Base-by-base conservation (phyloP, 805 yeast genomes). In the Wickerhamiella occidentalis region DNA sequence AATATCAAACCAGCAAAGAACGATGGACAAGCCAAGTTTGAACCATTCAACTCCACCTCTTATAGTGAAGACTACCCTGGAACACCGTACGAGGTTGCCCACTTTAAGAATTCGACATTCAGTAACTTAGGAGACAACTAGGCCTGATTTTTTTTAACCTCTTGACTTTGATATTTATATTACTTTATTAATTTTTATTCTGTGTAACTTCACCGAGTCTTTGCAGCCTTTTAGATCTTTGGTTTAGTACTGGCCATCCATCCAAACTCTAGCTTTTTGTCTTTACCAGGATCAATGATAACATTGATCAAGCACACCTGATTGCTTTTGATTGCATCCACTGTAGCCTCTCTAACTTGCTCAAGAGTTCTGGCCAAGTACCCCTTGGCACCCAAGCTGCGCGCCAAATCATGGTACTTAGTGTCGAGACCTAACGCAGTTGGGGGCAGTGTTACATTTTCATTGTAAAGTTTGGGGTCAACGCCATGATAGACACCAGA, bases 401-500 rank as follows among this genome's bases (percentile, higher is more conserved):
- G 58, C 2, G 79, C 80, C 46, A 81, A 58, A 5, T 67, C 33
- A 55, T 81, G 83, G 59, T 81, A 81, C 46, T 76, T 63, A 1
- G 82, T 77, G 22, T 75, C 68, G 43, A 70, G 67, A 21, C 79
- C 69, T 36, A 81, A 62, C 0, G 82, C 80, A 1, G 85, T 81
- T 0, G 84, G 70, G 0, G 82, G 82, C 33, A 74, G 59, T 3
- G 65, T 66, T 11, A n/a, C 40, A 35, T 52, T 48, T 2, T 56
- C 52, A 2, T 57, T 54, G 43, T 64, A 61, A 8, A 62, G 56
- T 0, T 52, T 45, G 1, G 66, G 65, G 18, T 68, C 72, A 8
- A 71, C 67, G 1, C 88, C 88, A 53, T 79, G 83, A 59, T 81
- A 81, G 2, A 81, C 77, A 1, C 88, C 88, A 26, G 80, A 74